Conservation (phyloP, 2,329 filamentous ascomycete genomes). For the Fusarium decemcellulare region DNA sequence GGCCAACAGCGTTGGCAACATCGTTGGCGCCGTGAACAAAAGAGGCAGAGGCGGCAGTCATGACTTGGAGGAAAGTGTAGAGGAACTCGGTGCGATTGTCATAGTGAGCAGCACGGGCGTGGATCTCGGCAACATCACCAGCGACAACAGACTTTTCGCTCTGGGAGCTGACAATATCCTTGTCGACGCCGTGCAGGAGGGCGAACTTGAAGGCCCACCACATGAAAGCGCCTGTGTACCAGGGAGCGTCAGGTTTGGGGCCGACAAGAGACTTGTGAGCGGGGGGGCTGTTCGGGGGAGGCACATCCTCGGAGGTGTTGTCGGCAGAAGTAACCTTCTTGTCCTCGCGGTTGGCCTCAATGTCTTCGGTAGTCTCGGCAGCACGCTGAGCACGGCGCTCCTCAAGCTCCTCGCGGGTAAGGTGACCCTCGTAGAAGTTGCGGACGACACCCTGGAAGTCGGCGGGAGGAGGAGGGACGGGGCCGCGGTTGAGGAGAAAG, state of each 20-base stretch:
- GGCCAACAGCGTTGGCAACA: constrained; percentile 74
- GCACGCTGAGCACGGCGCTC: constrained; percentile 52
- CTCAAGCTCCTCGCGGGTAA: constrained; percentile 67
- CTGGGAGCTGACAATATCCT: constrained; percentile 57
- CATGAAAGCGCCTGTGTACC: constrained; percentile 58
- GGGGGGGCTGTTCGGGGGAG: constrained; percentile 54
- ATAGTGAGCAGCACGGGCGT: constrained; percentile 70
- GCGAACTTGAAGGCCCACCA: constrained; percentile 62
- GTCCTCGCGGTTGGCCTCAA: constrained; percentile 48
- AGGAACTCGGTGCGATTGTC: constrained; percentile 74
- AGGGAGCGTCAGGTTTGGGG: constrained; percentile 58
- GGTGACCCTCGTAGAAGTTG: constrained; percentile 70
- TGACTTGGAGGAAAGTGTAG: constrained; percentile 72
- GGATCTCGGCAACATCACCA: constrained; percentile 67
- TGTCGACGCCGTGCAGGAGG: constrained; percentile 63
- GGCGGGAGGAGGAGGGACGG: constrained; percentile 57
- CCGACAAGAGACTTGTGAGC: constrained; percentile 53
- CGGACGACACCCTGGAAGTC: constrained; percentile 59
- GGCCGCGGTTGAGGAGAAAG: constrained; percentile 61
- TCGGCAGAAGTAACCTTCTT: constrained; percentile 24
- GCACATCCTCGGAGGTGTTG: constrained; percentile 71
- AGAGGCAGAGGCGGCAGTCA: constrained; percentile 73
- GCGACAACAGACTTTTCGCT: constrained; percentile 59
- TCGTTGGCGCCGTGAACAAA: constrained; percentile 79
- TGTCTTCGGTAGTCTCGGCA: constrained; percentile 36